Base-by-base conservation (phyloP, 2,329 filamentous ascomycete species). In the Colletotrichum orchidophilum region DNA sequence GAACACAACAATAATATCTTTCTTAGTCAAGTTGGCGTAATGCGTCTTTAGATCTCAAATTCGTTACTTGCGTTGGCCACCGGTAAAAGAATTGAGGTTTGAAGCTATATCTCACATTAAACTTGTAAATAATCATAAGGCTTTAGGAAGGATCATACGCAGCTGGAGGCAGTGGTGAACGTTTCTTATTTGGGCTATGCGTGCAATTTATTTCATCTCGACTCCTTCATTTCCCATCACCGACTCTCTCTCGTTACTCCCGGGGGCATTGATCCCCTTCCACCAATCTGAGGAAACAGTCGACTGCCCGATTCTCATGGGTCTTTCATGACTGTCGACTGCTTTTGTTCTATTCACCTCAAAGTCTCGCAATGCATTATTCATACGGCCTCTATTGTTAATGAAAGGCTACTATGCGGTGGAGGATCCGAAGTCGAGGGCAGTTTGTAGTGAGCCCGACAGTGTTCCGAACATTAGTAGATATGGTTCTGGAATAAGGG, bases 361-460 rank as follows among this genome's bases (percentile, higher is more conserved):
- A 18, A 15, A 42, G 1, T n/a, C 15, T 42, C 1, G 15, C 15
- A n/a, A 46, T 2, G 39, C 3, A 46, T 18, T 7, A 46, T 46
- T 0, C 9, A 0, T 8, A 2, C 1, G n/a, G n/a, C 6, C 39
- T 46, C 39, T n/a, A n/a, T n/a, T 15, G n/a, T 15, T 42, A 18
- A 7, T n/a, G 7, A 42, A n/a, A n/a, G n/a, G n/a, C n/a, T n/a
- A 8, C 15, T n/a, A 3, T n/a, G 18, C n/a, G 5, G 1, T 7
- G 15, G n/a, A 9, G 18, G 35, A 39, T 8, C n/a, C 39, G 18
- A n/a, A 8, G 39, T 15, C 39, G 15, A 42, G 39, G 39, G 15
- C 7, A 15, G 15, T n/a, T 6, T 46, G 39, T n/a, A 46, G 18
- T 8, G 39, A 11, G 39, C 39, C 33, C 15, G 15, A 5, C 7